Conservation (phyloP, 78 protist genomes). For the Bigelowiella natans region DNA sequence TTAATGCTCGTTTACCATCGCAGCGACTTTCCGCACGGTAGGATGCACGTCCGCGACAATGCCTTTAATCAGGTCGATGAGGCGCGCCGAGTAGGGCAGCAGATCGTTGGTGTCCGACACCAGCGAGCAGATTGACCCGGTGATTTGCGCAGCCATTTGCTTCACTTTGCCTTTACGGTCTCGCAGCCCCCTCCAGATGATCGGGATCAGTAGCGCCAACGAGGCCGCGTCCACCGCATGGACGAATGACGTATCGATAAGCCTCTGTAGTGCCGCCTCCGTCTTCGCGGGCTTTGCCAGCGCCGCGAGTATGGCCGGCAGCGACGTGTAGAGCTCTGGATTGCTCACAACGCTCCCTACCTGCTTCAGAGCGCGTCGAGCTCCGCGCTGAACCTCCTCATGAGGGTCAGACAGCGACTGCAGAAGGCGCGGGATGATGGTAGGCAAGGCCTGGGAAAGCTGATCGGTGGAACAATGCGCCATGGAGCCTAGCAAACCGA, state of each 20-base stretch:
- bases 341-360: slow-evolving; percentile 79
- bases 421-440: slow-evolving; percentile 69
- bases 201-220: slow-evolving; percentile 82
- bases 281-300: not conserved
- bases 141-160: not conserved
- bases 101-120: not conserved
- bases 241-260: slow-evolving; percentile 65
- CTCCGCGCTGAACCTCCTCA: not conserved
- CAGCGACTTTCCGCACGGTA: too few species aligned
- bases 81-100: not conserved
- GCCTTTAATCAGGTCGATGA: not conserved
- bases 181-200: slow-evolving; percentile 67
- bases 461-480: slow-evolving; percentile 82
- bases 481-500: slow-evolving; percentile 71
- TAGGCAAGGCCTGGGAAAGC: slow-evolving; percentile 71
- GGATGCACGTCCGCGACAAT: too few species aligned
- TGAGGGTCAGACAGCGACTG: slow-evolving; percentile 14
- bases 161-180: not conserved
- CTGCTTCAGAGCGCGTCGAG: slow-evolving; percentile 54
- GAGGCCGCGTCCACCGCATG: slow-evolving; percentile 88
- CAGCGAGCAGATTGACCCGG: not conserved
- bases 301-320: not conserved
- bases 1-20: too few species aligned
- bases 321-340: slow-evolving; percentile 57
- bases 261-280: slow-evolving; percentile 19